Percentiles rank a stretch among this genome's conserved stretches.
Conservation (phyloP, 2,329 filamentous ascomycete species). For the Xylaria polymorpha region DNA sequence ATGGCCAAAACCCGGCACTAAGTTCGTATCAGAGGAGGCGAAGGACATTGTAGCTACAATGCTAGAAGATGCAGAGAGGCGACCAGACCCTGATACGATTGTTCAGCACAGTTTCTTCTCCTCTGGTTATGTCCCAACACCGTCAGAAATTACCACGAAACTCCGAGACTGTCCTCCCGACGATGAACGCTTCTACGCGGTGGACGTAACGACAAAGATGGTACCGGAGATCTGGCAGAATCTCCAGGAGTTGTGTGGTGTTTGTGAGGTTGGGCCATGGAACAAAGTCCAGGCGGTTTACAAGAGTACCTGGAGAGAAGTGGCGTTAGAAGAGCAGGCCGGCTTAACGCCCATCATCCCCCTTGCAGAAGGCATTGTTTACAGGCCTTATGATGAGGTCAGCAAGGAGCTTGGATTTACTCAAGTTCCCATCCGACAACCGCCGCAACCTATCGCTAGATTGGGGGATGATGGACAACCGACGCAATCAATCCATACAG, state of each 20-base stretch:
- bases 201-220: constrained; percentile 59
- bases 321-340: constrained; percentile 74
- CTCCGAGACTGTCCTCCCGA: constrained; percentile 69
- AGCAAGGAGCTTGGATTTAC: constrained; percentile 63
- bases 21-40: constrained; percentile 78
- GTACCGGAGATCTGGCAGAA: constrained; percentile 62
- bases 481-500: constrained; percentile 54
- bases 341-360: constrained; percentile 73
- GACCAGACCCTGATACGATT: constrained; percentile 81
- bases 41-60: constrained; percentile 82
- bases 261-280: constrained; percentile 70
- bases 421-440: constrained; percentile 48
- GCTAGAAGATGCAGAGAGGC: constrained; percentile 78
- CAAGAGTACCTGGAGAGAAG: constrained; percentile 72
- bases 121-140: constrained; percentile 76
- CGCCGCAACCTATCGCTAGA: constrained; percentile 49
- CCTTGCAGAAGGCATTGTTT: constrained; percentile 70
- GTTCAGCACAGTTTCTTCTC: constrained; percentile 84
- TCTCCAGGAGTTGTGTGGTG: constrained; percentile 66
- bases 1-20: constrained; percentile 77
- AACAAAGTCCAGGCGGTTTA: constrained; percentile 59
- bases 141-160: constrained; percentile 68
- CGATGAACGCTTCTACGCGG: constrained; percentile 66
- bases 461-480: constrained; percentile 52
- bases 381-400: constrained; percentile 72